Base-by-base conservation (phyloP, 176 grass and related monocot species). In the Cenchrus fungigraminus region DNA sequence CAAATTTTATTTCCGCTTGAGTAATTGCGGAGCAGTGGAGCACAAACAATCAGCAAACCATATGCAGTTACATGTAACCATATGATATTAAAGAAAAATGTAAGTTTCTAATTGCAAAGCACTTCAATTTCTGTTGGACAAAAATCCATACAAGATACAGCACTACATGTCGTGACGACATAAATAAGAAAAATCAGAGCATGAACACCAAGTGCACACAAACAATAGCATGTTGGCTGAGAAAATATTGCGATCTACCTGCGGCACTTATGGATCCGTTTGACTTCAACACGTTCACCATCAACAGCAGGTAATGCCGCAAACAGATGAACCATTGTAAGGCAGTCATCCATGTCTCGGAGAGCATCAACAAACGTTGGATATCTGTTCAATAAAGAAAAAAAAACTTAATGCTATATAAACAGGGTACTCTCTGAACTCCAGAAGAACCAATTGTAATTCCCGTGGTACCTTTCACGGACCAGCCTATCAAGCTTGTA, bases 321-420 rank as follows among this genome's bases (percentile, higher is more conserved):
- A 60, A 99, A 98, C 53, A 98, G 76, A 88, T 98, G 96, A 59
- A 96, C 97, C 97, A 99, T 92, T 77, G 97, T 99, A 70, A 99
- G 94, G 83, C 97, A 99, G 84, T 99, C 97, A 86, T 99, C 97
- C 91, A 99, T 45, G 63, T 99, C 97, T 40, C 97, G 79, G 8
- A 99, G 79, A 69, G 97, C 93, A 92, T 99, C 97, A 79, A 99
- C 76, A 88, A 96, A 99, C 4, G 91, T 92, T 49, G 97, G 97
- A 85, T 96, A 99, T 87, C 93, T 99, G 62, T 46, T 37, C 20
- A 77, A 56, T 28, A 79, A 65, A 78, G n/a, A 53, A 53, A n/a
- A 77, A 54, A 1, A 60, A 7, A 57, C 44, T 59, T 76, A 73
- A 74, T 86, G 46, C 22, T 28, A 19, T 8, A 13, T 44, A 37